Base-by-base conservation (phyloP, 2,329 filamentous ascomycete genomes). In the Pestalotiopsis fici region DNA sequence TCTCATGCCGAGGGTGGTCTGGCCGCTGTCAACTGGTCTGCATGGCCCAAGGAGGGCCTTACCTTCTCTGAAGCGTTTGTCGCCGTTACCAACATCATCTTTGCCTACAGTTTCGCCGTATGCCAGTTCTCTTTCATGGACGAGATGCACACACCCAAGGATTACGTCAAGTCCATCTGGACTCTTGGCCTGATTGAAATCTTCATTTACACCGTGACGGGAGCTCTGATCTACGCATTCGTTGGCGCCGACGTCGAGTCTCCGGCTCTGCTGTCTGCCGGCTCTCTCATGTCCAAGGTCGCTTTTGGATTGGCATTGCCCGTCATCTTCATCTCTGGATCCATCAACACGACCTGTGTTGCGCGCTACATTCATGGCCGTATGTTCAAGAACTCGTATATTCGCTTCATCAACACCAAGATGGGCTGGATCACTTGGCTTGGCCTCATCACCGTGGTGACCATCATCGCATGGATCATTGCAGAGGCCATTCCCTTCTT, bases 401-500 rank as follows among this genome's bases (percentile, higher is more conserved):
- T 70, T 18, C 75, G 74, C 13, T 78, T 75, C 69, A 77, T 78
- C 71, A 78, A 78, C 70, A 78, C 76, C 60, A 68, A 71, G 27
- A 77, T 73, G 69, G 76, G 76, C 31, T 78, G 76, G 76, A 68
- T 69, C 28, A 73, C 76, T 28, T 93, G 92, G 92, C 74, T 90
- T 15, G 80, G 67, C 3, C 87, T 94, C 12, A 85, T 89, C 31
- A 77, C 84, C 1, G 71, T 76, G 60, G 77, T 91, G 56, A 94
- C 91, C 81, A 64, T 91, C 12, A 65, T 91, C 13, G 89, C 89
- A 3, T 94, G 89, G 85, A 76, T 94, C 71, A 89, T 94, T 70
- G 91, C 91, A 15, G 88, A 91, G 74, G 87, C 90, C 0, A 91
- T 94, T 57, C 92, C 92, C 2, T 89, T 90, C 76, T 95, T 94